Evolutionary conservation across 805 yeast genomes (phyloP), one percentile per base, ranked within the genome.

Genomic region (Candida takata): DNA sequence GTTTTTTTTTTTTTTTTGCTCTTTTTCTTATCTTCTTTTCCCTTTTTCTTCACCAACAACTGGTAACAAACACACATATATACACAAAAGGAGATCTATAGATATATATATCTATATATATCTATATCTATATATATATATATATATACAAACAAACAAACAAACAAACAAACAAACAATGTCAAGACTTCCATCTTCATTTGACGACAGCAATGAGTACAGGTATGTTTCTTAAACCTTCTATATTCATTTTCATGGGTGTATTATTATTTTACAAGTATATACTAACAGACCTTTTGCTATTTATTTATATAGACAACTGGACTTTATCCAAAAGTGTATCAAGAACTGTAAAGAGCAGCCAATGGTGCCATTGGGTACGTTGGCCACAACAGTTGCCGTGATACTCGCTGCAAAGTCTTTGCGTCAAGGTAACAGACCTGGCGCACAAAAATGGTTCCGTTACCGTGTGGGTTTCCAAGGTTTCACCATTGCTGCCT

Each of bases 391-490:
- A 3, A 72, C 83, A 8, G 84, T 79, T 4, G 95, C 96, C 0
- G 84, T 88, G 23, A 61, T 72, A 0, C 62, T 87, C 45, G 94
- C 96, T 3, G 87, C 86, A 4, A 70, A 73, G 45, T 83, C 88
- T 17, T 66, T 87, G 42, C 71, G 79, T 48, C 64, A 67, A 21
- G 95, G 96, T 18, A 77, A 85, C 47, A 72, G 78, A 42, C 64
- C 67, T 29, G 76, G 75, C 36, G 94, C 96, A 0, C 95, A 88
- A 61, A 72, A 73, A 33, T 87, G 84, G 76, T 88, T 85, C 67
- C 71, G 90, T 48, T 84, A 86, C 76, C 80, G 97, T 67, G 90
- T 88, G 31, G 92, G 74, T 1, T 69, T 86, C 48, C 97, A 88
- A 61, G 85, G 83, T 4, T 73, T 81, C 39, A 88, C 97, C 0